Evolutionary conservation across 75 land plant species (phyloP).

Genomic region (Pseudotsuga menziesii): DNA sequence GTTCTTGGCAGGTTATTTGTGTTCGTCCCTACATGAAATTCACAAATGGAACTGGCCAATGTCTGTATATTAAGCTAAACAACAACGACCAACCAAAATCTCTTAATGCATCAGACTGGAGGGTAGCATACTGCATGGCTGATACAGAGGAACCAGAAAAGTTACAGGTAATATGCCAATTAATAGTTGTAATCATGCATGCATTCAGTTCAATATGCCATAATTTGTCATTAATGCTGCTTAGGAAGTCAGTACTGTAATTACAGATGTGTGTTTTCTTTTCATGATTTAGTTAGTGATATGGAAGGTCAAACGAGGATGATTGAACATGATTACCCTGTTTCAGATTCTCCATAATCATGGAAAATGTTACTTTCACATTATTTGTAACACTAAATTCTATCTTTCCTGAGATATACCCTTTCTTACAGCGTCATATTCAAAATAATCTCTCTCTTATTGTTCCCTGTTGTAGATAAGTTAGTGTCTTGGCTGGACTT

Average conservation of each 20-base stretch:
- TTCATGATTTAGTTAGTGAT: background rate
- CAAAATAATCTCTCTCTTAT: background rate
- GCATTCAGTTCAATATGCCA: background rate
- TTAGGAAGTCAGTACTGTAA: background rate
- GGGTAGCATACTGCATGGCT: constrained; percentile 50
- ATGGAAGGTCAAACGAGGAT: background rate
- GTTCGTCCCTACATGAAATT: constrained; percentile 88
- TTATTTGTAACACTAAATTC: background rate
- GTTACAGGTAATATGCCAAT: constrained; percentile 52
- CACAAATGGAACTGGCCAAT: constrained; percentile 84
- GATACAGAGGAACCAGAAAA: constrained; percentile 39
- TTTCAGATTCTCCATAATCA: background rate
- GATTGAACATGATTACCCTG: background rate
- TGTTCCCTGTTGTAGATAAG: background rate
- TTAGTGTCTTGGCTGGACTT: background rate
- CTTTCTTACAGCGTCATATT: background rate
- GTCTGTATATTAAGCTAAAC: constrained; percentile 55
- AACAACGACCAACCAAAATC: constrained; percentile 55
- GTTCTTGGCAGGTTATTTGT: constrained; percentile 55
- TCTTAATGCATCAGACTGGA: constrained; percentile 66
- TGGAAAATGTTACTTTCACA: background rate
- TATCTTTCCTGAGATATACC: background rate
- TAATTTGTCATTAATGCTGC: background rate
- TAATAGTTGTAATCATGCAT: background rate
- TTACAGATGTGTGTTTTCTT: background rate